Evolutionary conservation across 139 green algal genomes (phyloP).

Genomic region (Deuterostichococcus epilithicus): DNA sequence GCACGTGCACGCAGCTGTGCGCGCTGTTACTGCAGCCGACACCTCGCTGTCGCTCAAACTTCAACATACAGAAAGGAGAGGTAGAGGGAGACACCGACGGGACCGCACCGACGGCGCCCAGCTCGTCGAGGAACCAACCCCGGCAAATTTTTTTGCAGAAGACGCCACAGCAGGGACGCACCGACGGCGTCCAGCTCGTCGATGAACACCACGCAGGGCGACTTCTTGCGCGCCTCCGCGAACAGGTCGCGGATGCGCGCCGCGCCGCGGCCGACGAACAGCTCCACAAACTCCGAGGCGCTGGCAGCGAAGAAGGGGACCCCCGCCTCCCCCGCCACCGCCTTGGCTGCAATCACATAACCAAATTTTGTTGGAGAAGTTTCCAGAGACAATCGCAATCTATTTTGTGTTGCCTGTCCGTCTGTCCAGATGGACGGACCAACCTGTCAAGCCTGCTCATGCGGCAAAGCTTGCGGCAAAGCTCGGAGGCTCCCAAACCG

Average conservation of each 20-base stretch:
- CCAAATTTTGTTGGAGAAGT: neutral
- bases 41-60: too few species aligned
- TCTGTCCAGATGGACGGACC: too few species aligned
- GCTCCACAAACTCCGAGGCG: conserved; percentile 98
- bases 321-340: conserved; percentile 84
- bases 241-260: conserved; percentile 89
- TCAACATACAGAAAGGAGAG: neutral
- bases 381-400: too few species aligned
- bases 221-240: conserved; percentile 79
- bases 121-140: too few species aligned
- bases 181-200: conserved; percentile 97
- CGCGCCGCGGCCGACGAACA: conserved; percentile 95
- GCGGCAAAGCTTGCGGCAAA: too few species aligned
- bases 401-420: too few species aligned
- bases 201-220: conserved; percentile 95
- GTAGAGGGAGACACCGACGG: neutral
- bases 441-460: too few species aligned
- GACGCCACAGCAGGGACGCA: neutral
- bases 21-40: too few species aligned
- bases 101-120: neutral
- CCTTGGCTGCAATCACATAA: conserved; percentile 58
- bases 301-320: conserved; percentile 89
- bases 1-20: too few species aligned
- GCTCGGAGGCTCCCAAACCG: too few species aligned
- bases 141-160: too few species aligned